Conservation (phyloP, 202 grass and related monocot genomes). For the Setaria viridis region DNA sequence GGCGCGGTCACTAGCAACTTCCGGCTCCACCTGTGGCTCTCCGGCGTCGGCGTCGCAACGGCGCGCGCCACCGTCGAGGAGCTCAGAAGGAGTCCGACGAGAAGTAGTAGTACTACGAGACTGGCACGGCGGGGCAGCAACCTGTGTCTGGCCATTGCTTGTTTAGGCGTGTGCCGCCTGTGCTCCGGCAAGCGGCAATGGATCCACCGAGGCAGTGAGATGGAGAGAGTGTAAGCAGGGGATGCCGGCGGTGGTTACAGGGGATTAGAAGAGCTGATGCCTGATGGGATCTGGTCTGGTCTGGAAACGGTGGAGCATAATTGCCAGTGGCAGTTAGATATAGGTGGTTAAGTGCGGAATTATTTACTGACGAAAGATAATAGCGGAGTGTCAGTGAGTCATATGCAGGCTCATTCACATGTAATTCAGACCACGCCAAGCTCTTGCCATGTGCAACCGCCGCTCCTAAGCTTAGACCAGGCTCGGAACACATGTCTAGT, state of each 20-base stretch:
- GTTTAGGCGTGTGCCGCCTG: background rate
- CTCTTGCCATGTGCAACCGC: conserved; percentile 43
- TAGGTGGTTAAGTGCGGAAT: conserved; percentile 8
- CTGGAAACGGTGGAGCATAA: background rate
- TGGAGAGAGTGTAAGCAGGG: background rate
- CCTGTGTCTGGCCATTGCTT: conserved; percentile 32
- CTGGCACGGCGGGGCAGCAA: background rate
- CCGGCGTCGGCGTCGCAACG: background rate
- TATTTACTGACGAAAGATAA: background rate
- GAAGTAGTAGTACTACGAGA: background rate
- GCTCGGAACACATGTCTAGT: background rate
- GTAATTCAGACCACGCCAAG: conserved; percentile 12
- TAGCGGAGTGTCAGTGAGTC: background rate
- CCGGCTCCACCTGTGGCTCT: background rate
- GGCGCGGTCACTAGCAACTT: conserved; percentile 26
- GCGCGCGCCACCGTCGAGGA: background rate
- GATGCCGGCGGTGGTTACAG: background rate
- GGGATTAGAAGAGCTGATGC: background rate
- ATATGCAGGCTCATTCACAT: conserved; percentile 26
- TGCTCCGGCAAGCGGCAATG: background rate
- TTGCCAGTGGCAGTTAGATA: conserved; percentile 21
- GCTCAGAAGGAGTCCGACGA: background rate
- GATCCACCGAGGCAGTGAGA: background rate
- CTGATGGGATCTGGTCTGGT: conserved; percentile 30
- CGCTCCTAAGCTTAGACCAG: conserved; percentile 28